Base-by-base conservation (phyloP, 2,329 filamentous ascomycete species). In the Cladobotryum mycophilum region DNA sequence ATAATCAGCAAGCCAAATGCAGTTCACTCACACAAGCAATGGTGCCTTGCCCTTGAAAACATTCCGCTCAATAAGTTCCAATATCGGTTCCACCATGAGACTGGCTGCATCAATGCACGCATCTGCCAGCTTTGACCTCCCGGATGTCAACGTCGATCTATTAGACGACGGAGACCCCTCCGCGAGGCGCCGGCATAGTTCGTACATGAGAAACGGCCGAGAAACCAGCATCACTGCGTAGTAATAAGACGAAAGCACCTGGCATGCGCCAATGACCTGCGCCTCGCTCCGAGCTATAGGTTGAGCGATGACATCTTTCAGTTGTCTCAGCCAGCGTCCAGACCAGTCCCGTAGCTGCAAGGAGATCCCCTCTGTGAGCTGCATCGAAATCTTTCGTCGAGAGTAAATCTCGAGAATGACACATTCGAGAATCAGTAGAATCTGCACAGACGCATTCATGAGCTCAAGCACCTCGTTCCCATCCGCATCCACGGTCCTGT, bases 161-260 rank as follows among this genome's bases (percentile, higher is more conserved):
- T 51, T 56, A 22, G 50, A 52, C n/a, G 56, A 34, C 0, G 58
- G 49, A 0, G 63, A 54, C 4, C 56, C 62, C 9, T 74, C 72
- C 0, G 70, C 68, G 4, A 79, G 55, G 0, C 76, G 66, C 25
- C 69, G 68, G 46, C 70, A 74, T 3, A 80, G 64, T 58, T 80
- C 76, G 45, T 77, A 78, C 76, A 80, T 79, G 6, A 80, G 66
- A 46, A 80, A 80, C 0, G 77, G 77, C 1, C 77, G 66, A 0
- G 77, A 76, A 0, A 80, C 76, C 3, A 80, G 67, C 67, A 80
- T 80, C n/a, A 80, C 77, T 1, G 76, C 74, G 52, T 80, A 80
- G 59, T 79, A 79, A 49, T 80, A 80, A 2, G 76, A 74, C 1
- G 73, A 69, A 7, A 80, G 59, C 0, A 78, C 71, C 58, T 78